Evolutionary conservation across 257 asterid genomes (phyloP).

Genomic region (Solanum bulbocastanum): DNA sequence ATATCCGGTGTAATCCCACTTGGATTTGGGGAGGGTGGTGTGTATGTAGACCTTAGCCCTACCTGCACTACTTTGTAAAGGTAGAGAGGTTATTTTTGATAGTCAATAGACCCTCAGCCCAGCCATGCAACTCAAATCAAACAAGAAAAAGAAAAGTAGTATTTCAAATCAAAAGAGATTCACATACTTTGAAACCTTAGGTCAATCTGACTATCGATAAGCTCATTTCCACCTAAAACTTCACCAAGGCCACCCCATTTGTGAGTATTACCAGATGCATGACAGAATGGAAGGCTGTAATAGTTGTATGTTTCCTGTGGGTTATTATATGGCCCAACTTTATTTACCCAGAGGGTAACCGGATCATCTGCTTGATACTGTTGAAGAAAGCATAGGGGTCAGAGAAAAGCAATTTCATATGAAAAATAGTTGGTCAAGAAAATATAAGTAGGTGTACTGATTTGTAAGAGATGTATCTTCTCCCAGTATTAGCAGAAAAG

Average conservation of each 20-base stretch:
- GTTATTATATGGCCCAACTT: slow-evolving; percentile 94
- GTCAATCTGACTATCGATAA: slow-evolving; percentile 78
- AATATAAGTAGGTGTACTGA: background rate
- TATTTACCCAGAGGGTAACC: slow-evolving; percentile 87
- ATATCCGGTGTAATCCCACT: background rate
- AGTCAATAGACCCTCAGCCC: background rate
- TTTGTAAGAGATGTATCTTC: background rate
- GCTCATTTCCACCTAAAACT: slow-evolving; percentile 98
- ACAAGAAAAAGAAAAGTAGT: background rate
- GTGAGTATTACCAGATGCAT: slow-evolving; percentile 52
- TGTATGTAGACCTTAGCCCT: background rate
- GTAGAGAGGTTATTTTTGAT: slow-evolving; percentile 19
- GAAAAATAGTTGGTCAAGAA: background rate
- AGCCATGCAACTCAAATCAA: background rate
- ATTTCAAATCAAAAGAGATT: background rate
- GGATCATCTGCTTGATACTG: slow-evolving; percentile 74
- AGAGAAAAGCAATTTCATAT: background rate
- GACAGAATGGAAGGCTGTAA: slow-evolving; percentile 89
- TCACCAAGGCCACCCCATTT: slow-evolving; percentile 99
- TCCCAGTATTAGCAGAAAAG: background rate
- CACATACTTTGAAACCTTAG: slow-evolving; percentile 70
- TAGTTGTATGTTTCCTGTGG: slow-evolving; percentile 98
- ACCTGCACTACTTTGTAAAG: background rate
- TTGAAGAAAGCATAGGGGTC: slow-evolving; percentile 19
- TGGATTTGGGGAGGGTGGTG: background rate